Evolutionary conservation across 2,329 filamentous ascomycete species (phyloP), one percentile per base, ranked within the genome.

Genomic region (Aspergillus nomiae): DNA sequence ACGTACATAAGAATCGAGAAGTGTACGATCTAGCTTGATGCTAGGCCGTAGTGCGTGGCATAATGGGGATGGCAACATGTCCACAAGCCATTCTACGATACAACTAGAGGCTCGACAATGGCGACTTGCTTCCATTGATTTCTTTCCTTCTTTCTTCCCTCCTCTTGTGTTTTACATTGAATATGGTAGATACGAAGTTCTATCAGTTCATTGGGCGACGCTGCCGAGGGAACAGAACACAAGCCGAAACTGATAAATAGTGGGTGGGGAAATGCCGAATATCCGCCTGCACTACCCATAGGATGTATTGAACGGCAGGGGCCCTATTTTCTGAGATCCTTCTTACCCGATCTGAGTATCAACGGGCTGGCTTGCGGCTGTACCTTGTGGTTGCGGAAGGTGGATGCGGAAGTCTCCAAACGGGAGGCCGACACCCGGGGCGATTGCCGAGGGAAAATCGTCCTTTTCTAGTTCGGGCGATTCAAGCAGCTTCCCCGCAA

Each of bases 381-480:
- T 50, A 24, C 26, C 24, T 8, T 16, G 26, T 56, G 26, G 41
- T 46, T 45, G 38, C 48, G 53, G 59, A 26, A 48, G 24, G 24
- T 48, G 26, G 24, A 14, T 50, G 46, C 46, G 46, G 46, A 50
- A 50, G 43, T 48, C 24, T 50, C 11, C 38, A 26, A 36, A 32
- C 46, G 30, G 56, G 32, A 46, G 56, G 50, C 56, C 56, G 56
- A 54, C 56, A 59, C 19, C 58, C 58, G 46, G 34, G 43, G 45
- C 59, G 65, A 70, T 72, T 73, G 69, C 72, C 72, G 72, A 74
- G 71, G 70, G 70, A 69, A 28, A 21, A 21, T 6, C 46, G 30
- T 32, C 26, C 24, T 2, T 24, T 24, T 14, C 54, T 51, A 38
- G 54, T 60, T 63, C 60, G 36, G 26, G 46, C 46, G 46, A 62